Evolutionary conservation across 1,284 basidiomycete genomes (phyloP), one percentile per base, ranked within the genome.

Genomic region (Puccinia novopanici): DNA sequence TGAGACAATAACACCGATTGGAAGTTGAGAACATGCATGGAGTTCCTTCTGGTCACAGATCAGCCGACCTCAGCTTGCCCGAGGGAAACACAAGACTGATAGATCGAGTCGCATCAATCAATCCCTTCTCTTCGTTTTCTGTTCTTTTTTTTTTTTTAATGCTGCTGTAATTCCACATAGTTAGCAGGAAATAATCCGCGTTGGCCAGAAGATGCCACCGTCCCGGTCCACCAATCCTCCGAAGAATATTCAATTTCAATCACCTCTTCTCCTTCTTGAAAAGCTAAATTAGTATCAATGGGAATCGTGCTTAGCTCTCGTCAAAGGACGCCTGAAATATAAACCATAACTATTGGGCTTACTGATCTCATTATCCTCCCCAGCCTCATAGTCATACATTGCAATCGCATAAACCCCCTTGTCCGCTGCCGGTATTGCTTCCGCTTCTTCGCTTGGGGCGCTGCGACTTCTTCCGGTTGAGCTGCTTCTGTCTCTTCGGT

Each of bases 341-440:
- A 76, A 75, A 63, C 19, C 75, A 67, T 42, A 3, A 30, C 48
- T 48, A 19, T 48, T 27, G 19, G 82, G 1, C 86, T 77, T 87
- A 88, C 72, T 88, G 89, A 82, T 70, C 72, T 78, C 78, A 74
- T 80, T 80, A 73, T 80, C 78, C 59, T 86, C 85, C 10, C 81
- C 82, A 27, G 85, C 84, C 22, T 84, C 84, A 72, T 85, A 86
- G 71, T 85, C 85, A 83, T 86, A 86, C 81, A 85, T 82, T 0
- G 85, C 85, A 3, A 82, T 84, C 24, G 84, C 83, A 40, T 75
- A 80, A 0, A 83, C 82, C 2, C 82, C 83, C 30, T 81, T 63
- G 1, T 72, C 42, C 24, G 0, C 97, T 96, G 85, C 98, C 95
- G 81, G 99, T 88, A 85, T 98, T 19, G n/a, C 45, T 30, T 50